Percentiles rank a stretch among this genome's conserved stretches.
These are phyloP conservation scores for Gossypium gossypioides DNA, from an alignment of 441 rosid species.

Conservation along the genomic window DNA sequence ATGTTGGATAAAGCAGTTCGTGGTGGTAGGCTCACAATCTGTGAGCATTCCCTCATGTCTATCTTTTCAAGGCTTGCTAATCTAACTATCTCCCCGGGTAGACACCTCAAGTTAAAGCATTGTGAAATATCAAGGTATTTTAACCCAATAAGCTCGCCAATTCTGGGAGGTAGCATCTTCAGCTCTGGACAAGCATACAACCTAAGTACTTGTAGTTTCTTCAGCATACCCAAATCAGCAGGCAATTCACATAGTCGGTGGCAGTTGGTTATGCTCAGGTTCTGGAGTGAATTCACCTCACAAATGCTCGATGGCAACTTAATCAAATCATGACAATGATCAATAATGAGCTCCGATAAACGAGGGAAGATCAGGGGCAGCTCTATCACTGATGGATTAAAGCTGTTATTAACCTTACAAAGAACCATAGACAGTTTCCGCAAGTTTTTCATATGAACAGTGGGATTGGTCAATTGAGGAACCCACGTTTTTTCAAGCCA, in stretches of 20 bases:
- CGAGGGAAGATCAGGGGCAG: slow-evolving; percentile 52
- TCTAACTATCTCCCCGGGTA: slow-evolving; percentile 52
- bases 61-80: slow-evolving; percentile 56
- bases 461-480: slow-evolving; percentile 34
- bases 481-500: slow-evolving; percentile 73
- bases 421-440: slow-evolving; percentile 55
- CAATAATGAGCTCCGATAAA: slow-evolving; percentile 55
- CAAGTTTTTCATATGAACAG: slow-evolving; percentile 36
- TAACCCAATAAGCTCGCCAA: slow-evolving; percentile 43
- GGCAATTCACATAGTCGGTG: slow-evolving; percentile 53
- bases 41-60: slow-evolving; percentile 74
- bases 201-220: slow-evolving; percentile 42
- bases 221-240: slow-evolving; percentile 37
- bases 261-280: slow-evolving; percentile 77
- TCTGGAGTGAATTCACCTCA: slow-evolving; percentile 35
- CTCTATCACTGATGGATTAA: slow-evolving; percentile 39
- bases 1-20: slow-evolving; percentile 30
- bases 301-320: slow-evolving; percentile 54
- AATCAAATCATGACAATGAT: slow-evolving; percentile 64
- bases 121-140: slow-evolving; percentile 69
- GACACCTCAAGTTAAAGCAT: slow-evolving; percentile 46
- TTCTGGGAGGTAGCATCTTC: slow-evolving; percentile 37
- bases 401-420: slow-evolving; percentile 56
- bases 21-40: slow-evolving; percentile 26
- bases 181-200: slow-evolving; percentile 67